Evolutionary conservation across 2,329 filamentous ascomycete species (phyloP), one percentile per base, ranked within the genome.

Genomic region (Hymenoscyphus scutula): DNA sequence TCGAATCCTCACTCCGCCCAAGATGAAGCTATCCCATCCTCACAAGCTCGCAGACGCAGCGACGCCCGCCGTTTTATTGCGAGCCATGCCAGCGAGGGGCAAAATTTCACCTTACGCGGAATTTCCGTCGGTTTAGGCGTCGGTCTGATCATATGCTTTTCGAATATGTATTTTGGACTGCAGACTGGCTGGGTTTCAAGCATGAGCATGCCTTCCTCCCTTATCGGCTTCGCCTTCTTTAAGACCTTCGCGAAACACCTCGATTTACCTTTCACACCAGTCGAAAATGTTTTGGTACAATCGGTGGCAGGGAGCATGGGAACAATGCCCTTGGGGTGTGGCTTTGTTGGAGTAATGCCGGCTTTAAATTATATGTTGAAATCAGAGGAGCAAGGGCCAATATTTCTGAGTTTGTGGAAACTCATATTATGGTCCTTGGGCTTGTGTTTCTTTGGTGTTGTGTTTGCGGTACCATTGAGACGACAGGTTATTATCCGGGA

Each of bases 91-190:
- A 63, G 63, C 23, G 73, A 75, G 64, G 72, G 73, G 38, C 84
- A 84, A 55, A 92, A 92, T 78, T 97, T 99, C 77, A 98, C 95
- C 0, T 62, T 89, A 29, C 89, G 95, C 61, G 92, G 92, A 58
- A 82, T 98, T 45, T 74, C 86, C 5, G 91, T 91, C 30, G 95
- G 95, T 17, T 81, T 96, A 5, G 79, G 85, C 3, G 95, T 99
- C 66, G 95, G 95, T 48, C 85, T 95, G 4, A 81, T 98, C 61
- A 97, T 98, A 72, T 95, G 91, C 74, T 97, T 97, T 75, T 96
- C 91, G 59, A 99, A 99, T 74, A 97, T 96, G 81, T 99, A 98
- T 76, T 99, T 99, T 75, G 95, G 95, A n/a, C 81, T 99, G 34
- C 95, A 98, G 78, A 96, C 73, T 15, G 88, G 88, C 67, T 90